Conservation (phyloP, 129 eudicot genomes). For the Calendula officinalis region DNA sequence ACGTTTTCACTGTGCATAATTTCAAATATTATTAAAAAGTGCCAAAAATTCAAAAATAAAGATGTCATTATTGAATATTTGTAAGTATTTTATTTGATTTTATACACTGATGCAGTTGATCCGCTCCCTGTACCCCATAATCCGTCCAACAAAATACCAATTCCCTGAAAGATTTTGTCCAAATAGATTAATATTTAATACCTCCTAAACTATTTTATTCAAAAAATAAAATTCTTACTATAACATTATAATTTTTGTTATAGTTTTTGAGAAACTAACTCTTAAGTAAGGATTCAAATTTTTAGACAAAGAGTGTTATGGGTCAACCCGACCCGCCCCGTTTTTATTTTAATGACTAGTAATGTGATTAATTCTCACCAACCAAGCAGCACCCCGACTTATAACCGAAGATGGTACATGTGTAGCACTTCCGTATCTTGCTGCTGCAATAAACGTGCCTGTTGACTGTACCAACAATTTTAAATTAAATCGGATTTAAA, state of each 20-base stretch:
- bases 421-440: conserved; percentile 91
- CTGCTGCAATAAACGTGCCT: conserved; percentile 84
- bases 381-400: conserved; percentile 95
- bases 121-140: conserved; percentile 82
- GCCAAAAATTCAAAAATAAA: conserved; percentile 4
- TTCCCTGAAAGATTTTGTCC: conserved; percentile 50
- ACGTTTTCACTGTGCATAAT: conserved; percentile 65
- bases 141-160: conserved; percentile 81
- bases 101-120: conserved; percentile 91
- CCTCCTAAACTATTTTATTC: no score
- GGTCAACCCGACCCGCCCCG: background rate
- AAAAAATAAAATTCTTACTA: no score
- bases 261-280: background rate
- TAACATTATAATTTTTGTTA: no score
- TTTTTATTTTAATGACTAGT: conserved; percentile 1
- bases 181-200: background rate
- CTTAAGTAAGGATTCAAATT: background rate
- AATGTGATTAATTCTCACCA: conserved; percentile 47
- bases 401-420: conserved; percentile 77
- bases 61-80: background rate
- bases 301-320: background rate
- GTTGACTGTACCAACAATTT: conserved; percentile 54
- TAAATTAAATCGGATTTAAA: background rate
- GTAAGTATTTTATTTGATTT: background rate
- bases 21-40: background rate